Base-by-base conservation (phyloP, 1,284 basidiomycete genomes). In the Somion occarium region DNA sequence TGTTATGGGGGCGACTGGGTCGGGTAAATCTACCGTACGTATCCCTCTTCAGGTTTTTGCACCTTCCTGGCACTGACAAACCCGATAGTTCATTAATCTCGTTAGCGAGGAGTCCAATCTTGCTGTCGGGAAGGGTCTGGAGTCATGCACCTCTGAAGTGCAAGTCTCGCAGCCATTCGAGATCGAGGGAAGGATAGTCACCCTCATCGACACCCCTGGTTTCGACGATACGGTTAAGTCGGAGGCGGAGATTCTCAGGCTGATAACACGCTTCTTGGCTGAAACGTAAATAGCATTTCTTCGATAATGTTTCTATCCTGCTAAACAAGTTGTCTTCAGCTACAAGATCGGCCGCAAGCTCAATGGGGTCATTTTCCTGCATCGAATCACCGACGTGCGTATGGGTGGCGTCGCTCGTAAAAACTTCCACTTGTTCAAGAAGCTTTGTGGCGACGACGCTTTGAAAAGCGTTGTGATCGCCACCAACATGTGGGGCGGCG, bases 281-380 rank as follows among this genome's bases (percentile, higher is more conserved):
- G 19, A 24, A 9, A 34, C 50, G 56, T 50, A 39, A 41, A 51
- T n/a, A n/a, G 15, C 42, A 15, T 3, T 25, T 12, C 26, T 20
- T 18, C 15, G 3, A 27, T 18, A 47, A 19, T 18, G 3, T 19
- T 7, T 20, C 4, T 9, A 13, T 26, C n/a, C 27, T 18, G 20
- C 18, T 37, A 23, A 30, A 2, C n/a, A n/a, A n/a, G n/a, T n/a
- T 22, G 3, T 15, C 11, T 47, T 4, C 59, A 73, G 72, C 5
- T 72, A 73, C 20, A 58, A 68, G 25, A 59, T 61, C 18, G 65
- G 69, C 23, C 56, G 62, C 49, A 71, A 68, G 46, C 64, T 80
- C 18, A 64, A 71, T 1, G 79, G 78, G 0, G 66, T 80, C 57
- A 71, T 80, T 45, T 80, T 79, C 62, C 65, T 79, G 62, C 78